Conservation (phyloP, 129 eudicot species). For the Pseudognaphalium luteoalbum region DNA sequence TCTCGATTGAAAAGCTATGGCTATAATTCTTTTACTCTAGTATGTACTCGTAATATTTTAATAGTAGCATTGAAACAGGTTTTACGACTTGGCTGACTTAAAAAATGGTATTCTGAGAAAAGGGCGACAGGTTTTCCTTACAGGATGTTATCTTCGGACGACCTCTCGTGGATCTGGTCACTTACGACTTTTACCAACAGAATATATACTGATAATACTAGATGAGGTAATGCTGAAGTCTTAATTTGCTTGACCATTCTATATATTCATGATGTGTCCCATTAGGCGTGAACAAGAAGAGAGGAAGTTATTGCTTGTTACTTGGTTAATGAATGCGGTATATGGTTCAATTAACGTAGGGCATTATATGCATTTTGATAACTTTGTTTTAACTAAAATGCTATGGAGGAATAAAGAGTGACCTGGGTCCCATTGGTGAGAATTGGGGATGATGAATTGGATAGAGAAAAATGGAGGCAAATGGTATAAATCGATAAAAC, state of each 20-base stretch:
- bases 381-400: conserved; percentile 4
- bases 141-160: conserved; percentile 90
- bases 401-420: neutral
- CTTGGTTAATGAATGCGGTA: neutral
- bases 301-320: neutral
- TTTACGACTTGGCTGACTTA: conserved; percentile 72
- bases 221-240: conserved; percentile 63
- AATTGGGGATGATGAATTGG: too few relatives aligned
- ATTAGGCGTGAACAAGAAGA: neutral
- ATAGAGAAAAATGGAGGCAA: too few relatives aligned
- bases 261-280: neutral
- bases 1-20: conserved; percentile 16
- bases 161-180: conserved; percentile 57
- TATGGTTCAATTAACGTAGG: neutral
- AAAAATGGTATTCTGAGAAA: conserved; percentile 74
- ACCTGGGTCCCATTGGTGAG: too few relatives aligned
- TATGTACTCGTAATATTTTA: conserved; percentile 1
- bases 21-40: conserved; percentile 24
- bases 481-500: too few relatives aligned
- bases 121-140: conserved; percentile 78
- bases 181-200: conserved; percentile 85
- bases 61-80: conserved; percentile 47
- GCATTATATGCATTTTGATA: conserved; percentile 5
- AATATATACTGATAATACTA: conserved; percentile 72
- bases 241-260: conserved; percentile 1